Evolutionary conservation across 176 grass and related monocot genomes (phyloP).

Genomic region (Cymbopogon citratus): DNA sequence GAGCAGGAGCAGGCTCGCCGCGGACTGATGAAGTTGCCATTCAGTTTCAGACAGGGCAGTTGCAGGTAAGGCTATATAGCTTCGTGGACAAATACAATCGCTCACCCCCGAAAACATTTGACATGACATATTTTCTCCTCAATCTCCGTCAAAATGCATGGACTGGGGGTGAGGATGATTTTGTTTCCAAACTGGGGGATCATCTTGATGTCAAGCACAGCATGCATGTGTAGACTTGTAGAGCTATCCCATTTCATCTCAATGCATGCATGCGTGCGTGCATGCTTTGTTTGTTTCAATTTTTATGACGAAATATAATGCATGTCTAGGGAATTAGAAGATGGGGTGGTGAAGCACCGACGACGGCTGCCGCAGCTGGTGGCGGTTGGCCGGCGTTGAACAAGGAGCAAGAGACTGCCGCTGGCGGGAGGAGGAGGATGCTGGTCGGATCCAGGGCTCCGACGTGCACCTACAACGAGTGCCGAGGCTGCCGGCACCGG

Average conservation of each 20-base stretch:
- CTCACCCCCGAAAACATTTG: too few relatives aligned
- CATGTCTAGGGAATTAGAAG: background rate
- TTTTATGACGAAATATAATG: too few relatives aligned
- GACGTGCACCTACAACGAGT: constrained; percentile 82
- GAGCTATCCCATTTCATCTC: too few relatives aligned
- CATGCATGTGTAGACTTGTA: too few relatives aligned
- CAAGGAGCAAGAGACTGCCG: background rate
- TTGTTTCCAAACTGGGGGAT: too few relatives aligned
- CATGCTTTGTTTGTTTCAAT: background rate
- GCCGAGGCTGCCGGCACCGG: constrained; percentile 58
- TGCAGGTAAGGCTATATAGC: too few relatives aligned
- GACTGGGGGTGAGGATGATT: too few relatives aligned
- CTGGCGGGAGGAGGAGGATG: constrained; percentile 13
- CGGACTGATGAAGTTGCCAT: background rate
- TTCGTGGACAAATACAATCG: too few relatives aligned
- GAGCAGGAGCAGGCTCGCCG: background rate
- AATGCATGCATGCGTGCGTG: background rate
- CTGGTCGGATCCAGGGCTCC: constrained; percentile 69
- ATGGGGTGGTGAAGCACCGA: background rate
- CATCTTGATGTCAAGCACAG: too few relatives aligned
- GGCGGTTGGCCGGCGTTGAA: too few relatives aligned
- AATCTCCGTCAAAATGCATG: too few relatives aligned
- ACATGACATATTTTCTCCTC: too few relatives aligned
- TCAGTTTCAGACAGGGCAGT: background rate
- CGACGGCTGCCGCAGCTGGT: background rate